Evolutionary conservation across 495 filamentous ascomycete species (phyloP).

Genomic region (Aspergillus taichungensis): DNA sequence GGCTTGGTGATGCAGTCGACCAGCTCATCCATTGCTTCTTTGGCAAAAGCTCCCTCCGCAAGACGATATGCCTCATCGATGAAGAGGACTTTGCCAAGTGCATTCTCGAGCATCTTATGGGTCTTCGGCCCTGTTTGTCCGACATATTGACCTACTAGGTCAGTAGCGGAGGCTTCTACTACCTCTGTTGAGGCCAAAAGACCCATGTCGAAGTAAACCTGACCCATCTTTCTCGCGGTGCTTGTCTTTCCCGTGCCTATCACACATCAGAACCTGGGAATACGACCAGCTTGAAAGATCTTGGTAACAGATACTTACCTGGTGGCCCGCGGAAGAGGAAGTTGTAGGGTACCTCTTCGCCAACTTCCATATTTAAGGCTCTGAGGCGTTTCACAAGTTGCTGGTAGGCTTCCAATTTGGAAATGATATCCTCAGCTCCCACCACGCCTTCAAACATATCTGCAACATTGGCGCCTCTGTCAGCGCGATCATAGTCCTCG

Average conservation of each 20-base stretch:
- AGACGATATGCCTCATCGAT: constrained; percentile 57
- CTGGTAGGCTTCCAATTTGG: constrained; percentile 52
- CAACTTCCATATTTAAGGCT: constrained; percentile 44
- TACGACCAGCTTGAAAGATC: neutral
- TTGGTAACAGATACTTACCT: constrained; percentile 25
- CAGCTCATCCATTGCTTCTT: constrained; percentile 67
- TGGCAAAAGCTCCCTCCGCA: constrained; percentile 45
- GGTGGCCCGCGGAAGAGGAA: constrained; percentile 59
- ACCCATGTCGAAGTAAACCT: constrained; percentile 65
- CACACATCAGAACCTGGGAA: neutral
- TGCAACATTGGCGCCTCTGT: constrained; percentile 39
- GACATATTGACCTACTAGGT: constrained; percentile 50
- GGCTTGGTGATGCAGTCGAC: constrained; percentile 60
- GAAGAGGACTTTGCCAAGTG: constrained; percentile 51
- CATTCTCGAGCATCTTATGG: constrained; percentile 26
- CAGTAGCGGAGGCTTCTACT: constrained; percentile 50
- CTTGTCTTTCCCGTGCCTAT: constrained; percentile 68
- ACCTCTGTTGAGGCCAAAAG: constrained; percentile 48
- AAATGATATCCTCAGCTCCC: constrained; percentile 55
- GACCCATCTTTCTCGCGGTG: constrained; percentile 62
- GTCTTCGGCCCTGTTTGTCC: constrained; percentile 44
- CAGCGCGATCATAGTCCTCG: constrained; percentile 49
- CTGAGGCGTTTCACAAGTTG: constrained; percentile 44
- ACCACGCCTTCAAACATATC: constrained; percentile 58
- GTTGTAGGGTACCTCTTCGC: constrained; percentile 48